Evolutionary conservation across 2,329 filamentous ascomycete genomes (phyloP), one percentile per base, ranked within the genome.

Genomic region (Aspergillus sp.): DNA sequence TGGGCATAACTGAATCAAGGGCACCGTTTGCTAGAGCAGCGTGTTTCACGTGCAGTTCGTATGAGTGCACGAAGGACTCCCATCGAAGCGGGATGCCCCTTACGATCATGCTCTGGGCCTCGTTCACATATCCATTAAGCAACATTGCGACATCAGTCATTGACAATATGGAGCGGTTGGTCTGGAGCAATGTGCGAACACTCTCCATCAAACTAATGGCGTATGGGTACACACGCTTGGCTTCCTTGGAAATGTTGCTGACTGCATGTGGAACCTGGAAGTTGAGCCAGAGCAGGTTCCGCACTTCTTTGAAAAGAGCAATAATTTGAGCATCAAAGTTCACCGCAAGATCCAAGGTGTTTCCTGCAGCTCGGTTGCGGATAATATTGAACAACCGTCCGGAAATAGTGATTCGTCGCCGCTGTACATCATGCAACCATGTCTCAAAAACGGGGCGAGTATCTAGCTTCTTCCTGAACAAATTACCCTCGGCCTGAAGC

Each of bases 241-340:
- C 96, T 73, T 99, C 95, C 75, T 98, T 99, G 1, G 96, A 96
- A 54, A 96, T 91, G 62, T 91, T 98, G 75, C 89, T 96, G 69
- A 99, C 91, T 14, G 90, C 87, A 74, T 99, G 95, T 8, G 96
- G 96, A 23, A 99, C 91, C 56, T 91, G 89, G 73, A 92, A 99
- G 64, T 91, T 95, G 61, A 96, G 87, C 93, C 95, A 99, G 12
- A 91, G 87, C 44, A 99, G 80, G 70, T 99, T 99, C 41, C 96
- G 87, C 25, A 96, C 96, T 79, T 99, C 95, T 72, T 99, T 99
- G 83, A 99, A 99, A 9, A 99, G 81, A 0, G 93, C 93, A 70
- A 99, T 99, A 56, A 98, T 91, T 72, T 99, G 95, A 12, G 90
- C 88, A 71, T 99, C 93, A 67, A 99, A 99, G 76, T 98, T 99